Evolutionary conservation across 257 asterid genomes (phyloP), one percentile per base, ranked within the genome.

Genomic region (Euphrasia confusa): DNA sequence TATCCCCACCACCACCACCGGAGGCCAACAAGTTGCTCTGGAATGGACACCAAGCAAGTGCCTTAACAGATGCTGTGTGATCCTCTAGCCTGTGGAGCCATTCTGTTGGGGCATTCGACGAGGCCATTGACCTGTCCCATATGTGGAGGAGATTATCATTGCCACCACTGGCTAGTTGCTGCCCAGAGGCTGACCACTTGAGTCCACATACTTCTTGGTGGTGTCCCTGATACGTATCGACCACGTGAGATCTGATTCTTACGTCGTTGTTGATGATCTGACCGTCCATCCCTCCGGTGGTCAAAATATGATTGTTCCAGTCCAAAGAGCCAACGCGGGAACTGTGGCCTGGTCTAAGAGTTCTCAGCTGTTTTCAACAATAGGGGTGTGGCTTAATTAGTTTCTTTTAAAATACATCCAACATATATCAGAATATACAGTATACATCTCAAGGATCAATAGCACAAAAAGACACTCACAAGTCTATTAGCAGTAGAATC

Each of bases 31-130:
- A 71, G 64, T 88, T 88, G 9, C 78, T 83, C 77, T 88, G 96
- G 70, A 88, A 88, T 14, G 95, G 95, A 61, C 95, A 88, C 96
- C 96, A 88, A 6, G 96, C 90, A 13, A 88, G 92, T 7, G 92
- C 96, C 68, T 85, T 88, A 17, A 88, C 92, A 15, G 92, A 92
- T 60, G 92, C 92, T 0, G 86, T 88, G 28, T 88, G 96, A 26
- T 85, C 95, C 75, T 81, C 92, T 0, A 88, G 76, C 82, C 95
- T 76, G 74, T 88, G 96, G 49, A 88, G 93, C 83, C 83, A 81
- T 44, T 75, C 86, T 1, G 82, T 82, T 5, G 88, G 75, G 21
- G 88, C 68, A 42, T 71, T 75, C 40, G 95, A 73, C 1, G 92
- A 80, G 9, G 95, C 80, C 67, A 15, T 24, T 21, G 95, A 85